These are phyloP conservation scores for Aspergillus indologenus DNA, from an alignment of 495 filamentous ascomycete species.

Conservation along the genomic window DNA sequence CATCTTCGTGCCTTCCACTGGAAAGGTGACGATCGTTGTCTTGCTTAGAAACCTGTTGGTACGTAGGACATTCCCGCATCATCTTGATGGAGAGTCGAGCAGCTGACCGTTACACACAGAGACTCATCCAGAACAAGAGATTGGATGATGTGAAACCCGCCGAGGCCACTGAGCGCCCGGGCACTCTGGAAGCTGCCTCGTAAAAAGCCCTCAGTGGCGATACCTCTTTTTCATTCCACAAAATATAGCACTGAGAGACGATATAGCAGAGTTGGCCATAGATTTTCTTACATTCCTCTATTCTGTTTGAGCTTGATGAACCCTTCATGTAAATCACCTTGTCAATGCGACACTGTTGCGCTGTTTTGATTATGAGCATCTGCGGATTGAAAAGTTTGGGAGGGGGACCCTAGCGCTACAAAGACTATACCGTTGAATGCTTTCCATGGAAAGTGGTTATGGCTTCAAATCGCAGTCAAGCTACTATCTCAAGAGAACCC, in stretches of 20 bases:
- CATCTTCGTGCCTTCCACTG: conserved; percentile 95
- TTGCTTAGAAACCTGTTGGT: conserved; percentile 85
- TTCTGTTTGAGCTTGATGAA: conserved; percentile 3
- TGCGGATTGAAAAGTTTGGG: neutral
- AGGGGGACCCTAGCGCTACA: neutral
- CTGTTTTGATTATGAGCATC: neutral
- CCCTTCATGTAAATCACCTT: conserved; percentile 1
- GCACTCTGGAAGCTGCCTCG: conserved; percentile 38
- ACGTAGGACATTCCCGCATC: conserved; percentile 30
- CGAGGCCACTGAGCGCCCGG: conserved; percentile 43
- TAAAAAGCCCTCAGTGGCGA: conserved; percentile 18
- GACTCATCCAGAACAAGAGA: conserved; percentile 50
- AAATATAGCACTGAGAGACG: conserved; percentile 11
- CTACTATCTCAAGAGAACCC: neutral
- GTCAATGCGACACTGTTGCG: neutral
- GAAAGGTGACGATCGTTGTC: conserved; percentile 95
- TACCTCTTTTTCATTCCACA: neutral
- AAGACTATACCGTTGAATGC: neutral
- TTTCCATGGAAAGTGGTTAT: conserved; percentile 3
- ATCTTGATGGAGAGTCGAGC: neutral
- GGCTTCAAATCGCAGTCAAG: neutral
- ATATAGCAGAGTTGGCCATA: conserved; percentile 15
- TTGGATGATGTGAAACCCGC: conserved; percentile 45
- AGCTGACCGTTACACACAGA: conserved; percentile 26
- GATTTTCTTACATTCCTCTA: conserved; percentile 10